Base-by-base conservation (phyloP, 2,329 filamentous ascomycete genomes). In the Nothomitra cinnamomea region DNA sequence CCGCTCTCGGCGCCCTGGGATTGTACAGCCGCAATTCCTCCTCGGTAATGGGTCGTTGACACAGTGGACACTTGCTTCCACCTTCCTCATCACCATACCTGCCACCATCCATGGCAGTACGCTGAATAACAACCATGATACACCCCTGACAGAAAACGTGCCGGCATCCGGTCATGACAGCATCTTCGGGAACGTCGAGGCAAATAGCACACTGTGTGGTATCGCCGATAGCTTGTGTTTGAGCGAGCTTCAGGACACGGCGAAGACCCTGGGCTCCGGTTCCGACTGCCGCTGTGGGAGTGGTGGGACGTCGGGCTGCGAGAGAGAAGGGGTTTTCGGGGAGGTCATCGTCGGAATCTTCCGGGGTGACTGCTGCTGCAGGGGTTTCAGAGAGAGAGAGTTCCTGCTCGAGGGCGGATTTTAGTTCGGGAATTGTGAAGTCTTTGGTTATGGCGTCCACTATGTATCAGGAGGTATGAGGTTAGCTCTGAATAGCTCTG, bases 101-200 rank as follows among this genome's bases (percentile, higher is more conserved):
- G 10, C 45, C 45, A 17, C 32, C 25, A 17, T 49, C 24, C 24
- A 49, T 49, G 32, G 45, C 45, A 82, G 76, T 62, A 92, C 86
- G 1, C 78, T 73, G 54, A 55, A 94, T 83, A 51, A 85, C 83
- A 58, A 78, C 77, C 52, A 79, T 72, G 57, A 95, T 87, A 64
- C 89, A 95, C 3, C 70, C 68, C 21, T 71, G 72, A 59, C 87
- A 88, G 65, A 88, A 95, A 1, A 80, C 72, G 64, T 95, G 88
- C 24, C 85, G 86, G 67, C 88, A 95, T 49, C 81, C 78, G 1
- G 87, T 94, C 60, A 95, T 94, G 52, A 92, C 79, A 0, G 88
- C 86, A 2, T 77, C 70, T 24, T 79, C 78, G 2, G 90, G 72
- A 0, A 72, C 69, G 28, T 94, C 87, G 32, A 89, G 76, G 65